A percentile compares a stretch with the other conserved stretches of the same genome.
phyloP scores from a whole-genome alignment of 2,329 filamentous ascomycete genomes.

The Berkeleyomyces basicola region DNA sequence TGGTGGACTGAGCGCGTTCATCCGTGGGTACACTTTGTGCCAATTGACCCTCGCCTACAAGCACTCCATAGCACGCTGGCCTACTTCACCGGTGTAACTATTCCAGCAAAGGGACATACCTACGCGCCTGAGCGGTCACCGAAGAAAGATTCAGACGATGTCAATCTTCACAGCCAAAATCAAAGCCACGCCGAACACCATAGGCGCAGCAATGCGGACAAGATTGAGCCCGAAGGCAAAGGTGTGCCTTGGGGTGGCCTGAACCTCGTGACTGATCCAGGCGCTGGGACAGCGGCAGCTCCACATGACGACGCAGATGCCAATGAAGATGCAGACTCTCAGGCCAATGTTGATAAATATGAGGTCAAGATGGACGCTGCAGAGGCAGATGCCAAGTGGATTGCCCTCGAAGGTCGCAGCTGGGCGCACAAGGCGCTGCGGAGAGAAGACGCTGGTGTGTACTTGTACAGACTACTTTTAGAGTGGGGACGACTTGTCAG shows the following conservation, averaged over 20 bases:
- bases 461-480: constrained; percentile 59
- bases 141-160: not conserved
- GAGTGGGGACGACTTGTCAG: constrained; percentile 60
- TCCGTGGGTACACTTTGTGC: constrained; percentile 69
- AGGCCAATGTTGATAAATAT: not conserved
- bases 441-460: constrained; percentile 63
- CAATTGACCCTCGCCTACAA: constrained; percentile 56
- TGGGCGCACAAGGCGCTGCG: constrained; percentile 49
- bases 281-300: not conserved
- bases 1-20: constrained; percentile 63
- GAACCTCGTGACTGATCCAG: not conserved
- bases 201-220: constrained; percentile 26
- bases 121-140: constrained; percentile 22
- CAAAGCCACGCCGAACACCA: constrained; percentile 21
- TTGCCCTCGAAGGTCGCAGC: constrained; percentile 45
- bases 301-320: not conserved
- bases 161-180: not conserved
- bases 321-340: not conserved
- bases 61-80: constrained; percentile 56
- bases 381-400: constrained; percentile 42
- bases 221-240: constrained; percentile 21
- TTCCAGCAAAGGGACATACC: constrained; percentile 7
- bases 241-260: not conserved
- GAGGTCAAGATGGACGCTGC: constrained; percentile 5
- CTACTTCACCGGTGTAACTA: constrained; percentile 49